A percentile compares a stretch with the other conserved stretches of the same genome.
These are phyloP conservation scores for Aquilaria yunnanensis DNA, from an alignment of 345 rosid species.

Conservation along the genomic window DNA sequence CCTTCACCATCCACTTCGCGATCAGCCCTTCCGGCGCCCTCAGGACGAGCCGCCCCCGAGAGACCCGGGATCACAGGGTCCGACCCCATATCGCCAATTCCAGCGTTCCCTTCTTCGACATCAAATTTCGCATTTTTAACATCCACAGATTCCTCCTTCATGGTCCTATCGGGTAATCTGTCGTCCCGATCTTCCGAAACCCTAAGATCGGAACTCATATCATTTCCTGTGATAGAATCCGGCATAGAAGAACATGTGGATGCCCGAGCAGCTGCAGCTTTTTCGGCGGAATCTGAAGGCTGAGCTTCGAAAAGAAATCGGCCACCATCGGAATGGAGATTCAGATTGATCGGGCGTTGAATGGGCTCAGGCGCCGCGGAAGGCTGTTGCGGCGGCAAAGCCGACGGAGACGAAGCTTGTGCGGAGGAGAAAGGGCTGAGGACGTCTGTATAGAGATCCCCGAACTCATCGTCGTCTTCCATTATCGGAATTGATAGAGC, in stretches of 20 bases:
- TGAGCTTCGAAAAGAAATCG: slow-evolving; percentile 12
- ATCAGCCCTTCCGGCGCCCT: slow-evolving; percentile 9
- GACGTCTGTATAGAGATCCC: slow-evolving; percentile 95
- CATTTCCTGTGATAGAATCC: slow-evolving; percentile 10
- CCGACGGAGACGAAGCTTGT: slow-evolving; percentile 21
- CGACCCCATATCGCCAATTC: slow-evolving; percentile 22
- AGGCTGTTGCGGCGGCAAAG: slow-evolving; percentile 12
- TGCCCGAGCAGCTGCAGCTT: not conserved
- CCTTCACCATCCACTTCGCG: slow-evolving; percentile 28
- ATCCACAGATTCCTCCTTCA: slow-evolving; percentile 15
- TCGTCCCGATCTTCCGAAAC: slow-evolving; percentile 26
- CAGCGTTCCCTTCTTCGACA: slow-evolving; percentile 61
- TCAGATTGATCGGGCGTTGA: slow-evolving; percentile 60
- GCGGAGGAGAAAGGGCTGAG: slow-evolving; percentile 43
- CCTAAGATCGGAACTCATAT: slow-evolving; percentile 35
- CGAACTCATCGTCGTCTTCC: slow-evolving; percentile 99
- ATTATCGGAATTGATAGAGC: slow-evolving; percentile 19
- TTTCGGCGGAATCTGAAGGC: slow-evolving; percentile 4
- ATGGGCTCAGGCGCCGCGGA: slow-evolving; percentile 23
- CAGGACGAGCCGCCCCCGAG: slow-evolving; percentile 14
- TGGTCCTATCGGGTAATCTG: slow-evolving; percentile 13
- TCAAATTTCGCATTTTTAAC: slow-evolving; percentile 55
- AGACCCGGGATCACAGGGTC: slow-evolving; percentile 59
- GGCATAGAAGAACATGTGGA: not conserved
- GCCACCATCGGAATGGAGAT: slow-evolving; percentile 27